Percentiles rank a stretch among this genome's conserved stretches.
These are phyloP conservation scores for Secale cereale DNA, from an alignment of 176 grass and related monocot species.

Conservation along the genomic window DNA sequence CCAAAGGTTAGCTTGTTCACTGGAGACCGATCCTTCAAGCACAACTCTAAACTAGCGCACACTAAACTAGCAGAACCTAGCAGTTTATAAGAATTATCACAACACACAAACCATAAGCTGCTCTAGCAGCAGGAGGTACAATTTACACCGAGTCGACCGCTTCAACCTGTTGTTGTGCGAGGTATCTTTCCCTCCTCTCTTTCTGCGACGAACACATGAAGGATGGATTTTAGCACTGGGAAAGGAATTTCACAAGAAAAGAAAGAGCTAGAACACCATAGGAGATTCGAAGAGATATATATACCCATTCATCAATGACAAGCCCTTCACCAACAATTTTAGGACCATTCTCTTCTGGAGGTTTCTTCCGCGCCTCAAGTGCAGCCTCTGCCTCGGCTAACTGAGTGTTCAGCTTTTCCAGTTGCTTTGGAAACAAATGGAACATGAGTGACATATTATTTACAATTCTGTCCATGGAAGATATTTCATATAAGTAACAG, in stretches of 20 bases:
- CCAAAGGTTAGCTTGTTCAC: slow-evolving; percentile 64
- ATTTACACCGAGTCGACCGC: slow-evolving; percentile 77
- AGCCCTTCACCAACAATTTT: slow-evolving; percentile 93
- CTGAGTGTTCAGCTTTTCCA: slow-evolving; percentile 85
- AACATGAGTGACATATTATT: not conserved
- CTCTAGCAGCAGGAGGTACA: slow-evolving; percentile 17
- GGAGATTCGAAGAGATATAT: slow-evolving; percentile 36
- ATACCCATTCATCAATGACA: slow-evolving; percentile 97
- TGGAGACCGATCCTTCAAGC: slow-evolving; percentile 38
- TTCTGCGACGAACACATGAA: slow-evolving; percentile 50
- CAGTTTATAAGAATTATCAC: slow-evolving; percentile 39
- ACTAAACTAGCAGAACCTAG: slow-evolving; percentile 27
- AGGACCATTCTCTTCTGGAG: slow-evolving; percentile 71
- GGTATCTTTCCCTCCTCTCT: slow-evolving; percentile 90
- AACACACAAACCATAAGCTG: slow-evolving; percentile 20
- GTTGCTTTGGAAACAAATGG: slow-evolving; percentile 58
- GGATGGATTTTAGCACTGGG: not conserved
- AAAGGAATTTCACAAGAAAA: not conserved
- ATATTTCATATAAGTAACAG: not conserved
- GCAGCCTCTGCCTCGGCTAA: slow-evolving; percentile 87
- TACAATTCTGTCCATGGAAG: not conserved
- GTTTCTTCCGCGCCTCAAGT: slow-evolving; percentile 85
- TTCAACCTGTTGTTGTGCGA: slow-evolving; percentile 84
- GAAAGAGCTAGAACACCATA: not conserved
- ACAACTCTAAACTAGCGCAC: slow-evolving; percentile 38